phyloP scores from a whole-genome alignment of 192 early-diverging fungal species.

The Bifiguratus adelaidae region DNA sequence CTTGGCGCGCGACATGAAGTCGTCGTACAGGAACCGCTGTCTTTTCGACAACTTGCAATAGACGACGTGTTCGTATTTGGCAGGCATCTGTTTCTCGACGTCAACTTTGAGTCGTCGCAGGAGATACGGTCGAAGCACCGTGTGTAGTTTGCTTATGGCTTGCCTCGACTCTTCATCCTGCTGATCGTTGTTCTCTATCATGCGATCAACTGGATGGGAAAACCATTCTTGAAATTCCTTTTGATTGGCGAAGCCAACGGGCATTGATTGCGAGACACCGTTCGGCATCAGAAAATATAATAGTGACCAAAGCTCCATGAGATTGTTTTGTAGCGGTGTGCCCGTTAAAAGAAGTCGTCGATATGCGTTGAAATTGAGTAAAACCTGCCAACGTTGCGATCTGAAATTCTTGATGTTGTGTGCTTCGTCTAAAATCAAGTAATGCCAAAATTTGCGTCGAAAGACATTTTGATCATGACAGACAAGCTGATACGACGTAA shows the following conservation, averaged over 20 bases:
- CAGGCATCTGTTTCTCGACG: conserved; percentile 57
- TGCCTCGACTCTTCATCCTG: conserved; percentile 36
- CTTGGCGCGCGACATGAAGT: conserved; percentile 73
- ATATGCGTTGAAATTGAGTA: conserved; percentile 56
- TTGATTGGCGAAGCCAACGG: conserved; percentile 71
- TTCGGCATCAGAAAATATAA: conserved; percentile 81
- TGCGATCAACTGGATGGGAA: conserved; percentile 72
- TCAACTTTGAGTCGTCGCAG: conserved; percentile 53
- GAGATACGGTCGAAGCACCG: conserved; percentile 49
- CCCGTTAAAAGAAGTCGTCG: conserved; percentile 72
- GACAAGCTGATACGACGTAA: conserved; percentile 53
- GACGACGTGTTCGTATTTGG: conserved; percentile 55
- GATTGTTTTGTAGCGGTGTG: conserved; percentile 79
- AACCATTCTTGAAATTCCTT: conserved; percentile 85
- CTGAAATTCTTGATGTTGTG: conserved; percentile 71
- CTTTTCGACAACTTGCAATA: conserved; percentile 60
- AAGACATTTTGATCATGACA: conserved; percentile 43
- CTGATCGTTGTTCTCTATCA: conserved; percentile 40
- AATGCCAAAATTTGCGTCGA: conserved; percentile 54
- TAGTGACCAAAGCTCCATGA: conserved; percentile 83
- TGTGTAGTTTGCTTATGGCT: conserved; percentile 49
- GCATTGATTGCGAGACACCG: conserved; percentile 39
- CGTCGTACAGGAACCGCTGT: conserved; percentile 64
- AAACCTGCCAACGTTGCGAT: conserved; percentile 62
- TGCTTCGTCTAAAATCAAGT: conserved; percentile 56